Conservation (phyloP, 2,329 filamentous ascomycete genomes). For the Dactylella cylindrospora region DNA sequence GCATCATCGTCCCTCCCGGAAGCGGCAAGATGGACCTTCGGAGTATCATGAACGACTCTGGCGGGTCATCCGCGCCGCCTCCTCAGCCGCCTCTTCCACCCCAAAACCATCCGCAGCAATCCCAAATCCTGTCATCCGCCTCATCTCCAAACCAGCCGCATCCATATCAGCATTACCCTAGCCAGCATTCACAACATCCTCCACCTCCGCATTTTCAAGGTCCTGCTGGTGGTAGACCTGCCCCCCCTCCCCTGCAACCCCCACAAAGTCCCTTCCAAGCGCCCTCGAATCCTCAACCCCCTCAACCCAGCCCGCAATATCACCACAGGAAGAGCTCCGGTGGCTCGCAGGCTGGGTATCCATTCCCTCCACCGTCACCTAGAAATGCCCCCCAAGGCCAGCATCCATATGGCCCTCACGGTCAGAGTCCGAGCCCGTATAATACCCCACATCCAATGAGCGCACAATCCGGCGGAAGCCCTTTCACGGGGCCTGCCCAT, state of each 20-base stretch:
- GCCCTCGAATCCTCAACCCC: conserved; percentile 17
- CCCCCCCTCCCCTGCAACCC: conserved; percentile 39
- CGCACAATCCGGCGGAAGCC: conserved; percentile 31
- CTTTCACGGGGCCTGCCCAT: conserved; percentile 26
- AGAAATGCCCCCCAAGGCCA: conserved; percentile 30
- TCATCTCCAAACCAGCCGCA: conserved; percentile 35
- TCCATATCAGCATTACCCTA: conserved; percentile 38
- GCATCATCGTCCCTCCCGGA: conserved; percentile 9
- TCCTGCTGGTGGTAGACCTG: conserved; percentile 24
- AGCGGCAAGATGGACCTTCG: conserved; percentile 47
- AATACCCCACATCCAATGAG: conserved; percentile 37
- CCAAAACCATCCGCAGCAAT: conserved; percentile 27
- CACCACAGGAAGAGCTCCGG: conserved; percentile 36
- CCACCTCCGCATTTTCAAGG: conserved; percentile 44
- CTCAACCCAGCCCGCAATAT: conserved; percentile 39
- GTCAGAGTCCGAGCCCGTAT: conserved; percentile 32
- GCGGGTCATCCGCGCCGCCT: conserved; percentile 39
- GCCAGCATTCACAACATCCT: conserved; percentile 44
- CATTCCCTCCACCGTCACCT: conserved; percentile 27
- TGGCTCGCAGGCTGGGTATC: conserved; percentile 40
- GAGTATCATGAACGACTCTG: conserved; percentile 48
- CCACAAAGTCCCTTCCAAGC: conserved; percentile 46
- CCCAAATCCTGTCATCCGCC: conserved; percentile 34
- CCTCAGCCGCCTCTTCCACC: conserved; percentile 36
- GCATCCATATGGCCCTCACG: conserved; percentile 20